These are phyloP conservation scores for Histomonas meleagridis DNA, from an alignment of 208 protist species.

Conservation along the genomic window DNA sequence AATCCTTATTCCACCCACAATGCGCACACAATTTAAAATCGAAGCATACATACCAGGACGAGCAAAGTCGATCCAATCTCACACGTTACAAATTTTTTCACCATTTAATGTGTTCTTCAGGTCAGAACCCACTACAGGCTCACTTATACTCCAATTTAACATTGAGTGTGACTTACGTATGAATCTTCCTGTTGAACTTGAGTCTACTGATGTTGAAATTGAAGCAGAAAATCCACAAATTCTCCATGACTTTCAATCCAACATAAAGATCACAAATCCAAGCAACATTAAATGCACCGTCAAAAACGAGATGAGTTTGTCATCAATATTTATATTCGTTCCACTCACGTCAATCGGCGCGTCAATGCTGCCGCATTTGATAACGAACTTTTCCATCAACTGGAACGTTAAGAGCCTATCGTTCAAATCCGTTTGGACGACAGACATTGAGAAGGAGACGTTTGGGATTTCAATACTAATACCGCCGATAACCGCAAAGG, in stretches of 20 bases:
- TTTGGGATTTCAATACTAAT: neutral
- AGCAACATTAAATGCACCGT: neutral
- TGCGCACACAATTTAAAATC: neutral
- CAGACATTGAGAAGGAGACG: neutral
- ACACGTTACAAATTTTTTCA: neutral
- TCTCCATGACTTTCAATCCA: neutral
- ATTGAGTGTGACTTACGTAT: neutral
- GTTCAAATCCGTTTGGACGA: neutral
- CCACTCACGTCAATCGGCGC: neutral
- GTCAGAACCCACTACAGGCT: neutral
- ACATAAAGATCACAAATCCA: neutral
- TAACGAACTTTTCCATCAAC: neutral
- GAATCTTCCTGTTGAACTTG: neutral
- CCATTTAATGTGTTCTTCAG: neutral
- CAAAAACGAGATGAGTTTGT: neutral
- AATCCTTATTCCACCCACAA: neutral
- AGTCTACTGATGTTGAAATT: neutral
- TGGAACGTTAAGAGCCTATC: neutral
- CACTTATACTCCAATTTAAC: neutral
- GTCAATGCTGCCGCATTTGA: neutral
- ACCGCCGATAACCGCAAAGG: neutral
- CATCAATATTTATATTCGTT: neutral
- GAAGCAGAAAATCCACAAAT: neutral
- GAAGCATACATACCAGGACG: neutral
- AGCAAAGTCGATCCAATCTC: neutral